These are phyloP conservation scores for Salicornia ramosissima DNA, from an alignment of 148 eudicot species.

Conservation along the genomic window DNA sequence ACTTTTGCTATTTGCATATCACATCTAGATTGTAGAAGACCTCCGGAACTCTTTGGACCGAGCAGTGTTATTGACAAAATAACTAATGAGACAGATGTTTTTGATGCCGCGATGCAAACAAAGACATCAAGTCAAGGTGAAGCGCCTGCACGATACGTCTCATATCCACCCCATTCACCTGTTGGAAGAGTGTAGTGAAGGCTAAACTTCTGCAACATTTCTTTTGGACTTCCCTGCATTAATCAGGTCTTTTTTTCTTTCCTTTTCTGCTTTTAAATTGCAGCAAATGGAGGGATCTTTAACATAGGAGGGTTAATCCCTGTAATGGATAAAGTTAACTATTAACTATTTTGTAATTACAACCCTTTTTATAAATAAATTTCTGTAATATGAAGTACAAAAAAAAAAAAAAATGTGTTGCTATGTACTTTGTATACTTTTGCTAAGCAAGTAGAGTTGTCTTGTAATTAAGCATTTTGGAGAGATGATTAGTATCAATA, in stretches of 20 bases:
- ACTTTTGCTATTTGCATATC: slow-evolving; percentile 74
- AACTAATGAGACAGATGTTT: slow-evolving; percentile 22
- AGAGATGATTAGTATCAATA: slow-evolving; percentile 1
- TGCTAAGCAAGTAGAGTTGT: slow-evolving; percentile 11
- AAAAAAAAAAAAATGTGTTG: neutral
- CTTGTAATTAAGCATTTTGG: slow-evolving; percentile 25
- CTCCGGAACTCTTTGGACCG: slow-evolving; percentile 36
- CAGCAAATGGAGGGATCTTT: neutral
- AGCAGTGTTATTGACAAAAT: slow-evolving; percentile 28
- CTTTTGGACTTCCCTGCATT: neutral
- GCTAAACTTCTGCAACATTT: neutral
- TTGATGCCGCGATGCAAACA: slow-evolving; percentile 15
- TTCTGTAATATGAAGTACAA: slow-evolving; percentile 21
- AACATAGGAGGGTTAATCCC: slow-evolving; percentile 5
- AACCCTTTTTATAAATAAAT: neutral
- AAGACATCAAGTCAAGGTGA: slow-evolving; percentile 31
- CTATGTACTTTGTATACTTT: neutral
- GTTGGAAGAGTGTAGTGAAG: slow-evolving; percentile 51
- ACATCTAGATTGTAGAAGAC: slow-evolving; percentile 43
- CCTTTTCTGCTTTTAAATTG: neutral
- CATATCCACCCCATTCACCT: slow-evolving; percentile 66
- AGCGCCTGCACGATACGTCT: slow-evolving; percentile 40
- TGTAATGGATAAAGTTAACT: slow-evolving; percentile 12
- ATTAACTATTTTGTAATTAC: slow-evolving; percentile 16
- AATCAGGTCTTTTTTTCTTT: neutral